Conservation (phyloP, 305 asterid species). For the Solanum hybrid region DNA sequence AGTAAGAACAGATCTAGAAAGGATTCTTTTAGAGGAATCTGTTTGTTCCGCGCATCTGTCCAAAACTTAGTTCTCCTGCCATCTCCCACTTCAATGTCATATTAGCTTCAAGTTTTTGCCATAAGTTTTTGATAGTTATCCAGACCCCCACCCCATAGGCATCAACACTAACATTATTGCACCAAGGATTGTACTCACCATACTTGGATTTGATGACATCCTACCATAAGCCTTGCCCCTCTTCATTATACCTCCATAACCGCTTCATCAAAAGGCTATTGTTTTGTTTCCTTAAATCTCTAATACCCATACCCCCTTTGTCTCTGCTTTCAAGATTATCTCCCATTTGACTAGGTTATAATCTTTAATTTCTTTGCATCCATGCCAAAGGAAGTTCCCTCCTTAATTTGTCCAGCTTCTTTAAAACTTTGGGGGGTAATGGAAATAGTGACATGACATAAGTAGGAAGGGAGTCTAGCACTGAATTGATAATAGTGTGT, state of each 20-base stretch:
- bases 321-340: not conserved
- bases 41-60: not conserved
- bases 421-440: not conserved
- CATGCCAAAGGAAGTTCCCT: not conserved
- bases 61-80: not conserved
- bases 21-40: not conserved
- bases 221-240: too few relatives aligned
- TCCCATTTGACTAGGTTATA: not conserved
- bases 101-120: not conserved
- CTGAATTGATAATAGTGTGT: not conserved
- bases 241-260: not conserved
- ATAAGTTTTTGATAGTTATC: not conserved
- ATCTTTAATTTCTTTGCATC: not conserved
- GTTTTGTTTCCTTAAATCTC: not conserved
- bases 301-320: not conserved
- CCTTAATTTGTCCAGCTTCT: not conserved
- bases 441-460: not conserved
- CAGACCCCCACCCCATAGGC: not conserved
- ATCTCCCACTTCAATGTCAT: not conserved
- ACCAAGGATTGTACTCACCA: not conserved
- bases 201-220: too few relatives aligned
- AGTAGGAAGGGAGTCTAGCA: not conserved
- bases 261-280: not conserved
- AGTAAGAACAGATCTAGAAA: not conserved
- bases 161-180: too few relatives aligned